Conservation (phyloP, 2,329 filamentous ascomycete genomes). For the Volutella citrinella region DNA sequence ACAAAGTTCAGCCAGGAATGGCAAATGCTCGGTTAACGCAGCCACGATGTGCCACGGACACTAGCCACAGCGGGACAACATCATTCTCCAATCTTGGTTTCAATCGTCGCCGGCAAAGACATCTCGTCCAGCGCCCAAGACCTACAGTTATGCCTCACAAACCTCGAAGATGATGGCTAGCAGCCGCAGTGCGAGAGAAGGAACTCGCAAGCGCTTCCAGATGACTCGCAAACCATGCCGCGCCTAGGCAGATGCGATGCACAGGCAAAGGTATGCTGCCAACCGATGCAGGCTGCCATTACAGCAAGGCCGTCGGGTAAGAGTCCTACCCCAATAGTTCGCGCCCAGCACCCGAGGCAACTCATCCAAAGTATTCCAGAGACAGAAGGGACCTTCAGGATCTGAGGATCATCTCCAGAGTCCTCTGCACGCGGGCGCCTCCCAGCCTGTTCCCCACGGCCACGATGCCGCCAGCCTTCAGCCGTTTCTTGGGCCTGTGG, state of each 20-base stretch:
- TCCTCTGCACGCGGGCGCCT: too few relatives aligned
- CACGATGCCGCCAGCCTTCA: constrained; percentile 11
- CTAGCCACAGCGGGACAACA: constrained; percentile 27
- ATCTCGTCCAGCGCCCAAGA: constrained; percentile 15
- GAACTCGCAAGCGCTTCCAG: background rate
- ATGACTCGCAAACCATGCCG: constrained; percentile 4
- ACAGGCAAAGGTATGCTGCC: constrained; percentile 14
- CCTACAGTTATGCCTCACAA: constrained; percentile 11
- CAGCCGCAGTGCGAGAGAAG: constrained; percentile 6
- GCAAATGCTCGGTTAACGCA: constrained; percentile 25
- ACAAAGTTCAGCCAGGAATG: constrained; percentile 1
- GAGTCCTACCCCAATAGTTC: too few relatives aligned
- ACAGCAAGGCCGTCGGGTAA: too few relatives aligned
- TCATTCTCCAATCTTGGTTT: constrained; percentile 23
- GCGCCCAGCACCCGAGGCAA: too few relatives aligned
- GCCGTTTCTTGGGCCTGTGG: too few relatives aligned
- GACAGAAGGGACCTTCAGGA: too few relatives aligned
- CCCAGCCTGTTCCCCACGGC: constrained; percentile 7
- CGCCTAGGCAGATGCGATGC: constrained; percentile 4
- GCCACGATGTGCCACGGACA: constrained; percentile 15
- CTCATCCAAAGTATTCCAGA: too few relatives aligned
- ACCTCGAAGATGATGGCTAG: constrained; percentile 12
- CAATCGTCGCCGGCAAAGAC: constrained; percentile 23
- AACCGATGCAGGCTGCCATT: constrained; percentile 15
- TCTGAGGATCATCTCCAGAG: too few relatives aligned